Evolutionary conservation across 208 protist species (phyloP).

Genomic region (Sergeia podlipaevii): DNA sequence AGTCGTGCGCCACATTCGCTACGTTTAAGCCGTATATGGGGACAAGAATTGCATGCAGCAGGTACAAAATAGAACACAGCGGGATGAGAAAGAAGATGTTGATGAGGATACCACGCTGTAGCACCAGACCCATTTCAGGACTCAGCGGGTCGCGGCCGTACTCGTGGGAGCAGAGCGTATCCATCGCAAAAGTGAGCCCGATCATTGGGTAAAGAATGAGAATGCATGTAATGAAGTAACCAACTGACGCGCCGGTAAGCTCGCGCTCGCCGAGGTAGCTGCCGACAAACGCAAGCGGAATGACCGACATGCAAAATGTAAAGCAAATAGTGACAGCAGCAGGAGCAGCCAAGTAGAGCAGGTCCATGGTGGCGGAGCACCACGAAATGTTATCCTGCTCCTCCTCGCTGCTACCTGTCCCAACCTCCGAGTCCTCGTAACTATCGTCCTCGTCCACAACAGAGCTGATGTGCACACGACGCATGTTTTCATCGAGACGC

Average conservation of each 20-base stretch:
- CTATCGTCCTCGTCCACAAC: conserved; percentile 15
- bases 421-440: conserved; percentile 17
- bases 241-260: conserved; percentile 74
- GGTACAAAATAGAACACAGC: conserved; percentile 49
- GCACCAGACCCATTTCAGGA: conserved; percentile 61
- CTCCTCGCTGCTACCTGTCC: too few species aligned
- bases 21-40: conserved; percentile 50
- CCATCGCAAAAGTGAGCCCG: conserved; percentile 80
- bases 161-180: conserved; percentile 83
- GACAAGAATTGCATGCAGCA: conserved; percentile 32
- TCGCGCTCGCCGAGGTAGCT: conserved; percentile 57
- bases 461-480: conserved; percentile 35
- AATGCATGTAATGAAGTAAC: conserved; percentile 76
- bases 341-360: conserved; percentile 59
- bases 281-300: conserved; percentile 78
- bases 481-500: background rate
- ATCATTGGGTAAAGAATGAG: conserved; percentile 71
- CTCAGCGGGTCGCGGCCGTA: conserved; percentile 71
- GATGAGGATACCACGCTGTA: conserved; percentile 77
- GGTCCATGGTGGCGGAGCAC: conserved; percentile 33
- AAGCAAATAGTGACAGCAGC: conserved; percentile 72
- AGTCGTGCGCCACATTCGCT: conserved; percentile 52
- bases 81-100: conserved; percentile 61
- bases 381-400: conserved; percentile 36
- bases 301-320: conserved; percentile 70